Conservation (phyloP, 164 flowering plant genomes). For the Saururus chinensis region DNA sequence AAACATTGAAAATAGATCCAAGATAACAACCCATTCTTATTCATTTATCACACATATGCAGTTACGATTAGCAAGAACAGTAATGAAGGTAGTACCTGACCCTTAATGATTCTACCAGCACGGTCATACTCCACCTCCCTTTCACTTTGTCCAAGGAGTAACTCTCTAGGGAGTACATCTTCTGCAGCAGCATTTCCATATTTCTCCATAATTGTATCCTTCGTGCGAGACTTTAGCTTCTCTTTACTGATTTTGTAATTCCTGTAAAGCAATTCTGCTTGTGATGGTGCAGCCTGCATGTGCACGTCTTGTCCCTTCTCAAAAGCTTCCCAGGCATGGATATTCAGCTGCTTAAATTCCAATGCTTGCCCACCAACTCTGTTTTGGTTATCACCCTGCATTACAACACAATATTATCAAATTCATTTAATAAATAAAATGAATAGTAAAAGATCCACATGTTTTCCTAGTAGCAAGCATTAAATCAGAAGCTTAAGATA, state of each 20-base stretch:
- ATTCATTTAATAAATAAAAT: not conserved
- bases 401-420: not conserved
- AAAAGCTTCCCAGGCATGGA: conserved; percentile 75
- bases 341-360: conserved; percentile 65
- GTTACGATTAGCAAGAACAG: too few relatives aligned
- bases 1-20: too few relatives aligned
- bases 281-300: conserved; percentile 84
- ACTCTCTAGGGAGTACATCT: conserved; percentile 59
- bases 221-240: conserved; percentile 38
- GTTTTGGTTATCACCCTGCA: conserved; percentile 65
- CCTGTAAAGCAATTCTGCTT: conserved; percentile 58
- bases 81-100: conserved; percentile 37
- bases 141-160: conserved; percentile 78
- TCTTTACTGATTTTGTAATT: conserved; percentile 55
- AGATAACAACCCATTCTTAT: too few relatives aligned
- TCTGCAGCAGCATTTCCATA: conserved; percentile 75
- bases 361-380: conserved; percentile 67
- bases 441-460: not conserved
- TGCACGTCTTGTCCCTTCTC: conserved; percentile 84
- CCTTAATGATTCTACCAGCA: conserved; percentile 86
- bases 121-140: conserved; percentile 65
- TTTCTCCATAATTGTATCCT: conserved; percentile 72
- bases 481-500: not conserved
- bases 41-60: too few relatives aligned
- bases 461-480: not conserved